Percentiles rank a stretch among this genome's conserved stretches.
Conservation (phyloP, 2,329 filamentous ascomycete genomes). For the Alternaria sp. region DNA sequence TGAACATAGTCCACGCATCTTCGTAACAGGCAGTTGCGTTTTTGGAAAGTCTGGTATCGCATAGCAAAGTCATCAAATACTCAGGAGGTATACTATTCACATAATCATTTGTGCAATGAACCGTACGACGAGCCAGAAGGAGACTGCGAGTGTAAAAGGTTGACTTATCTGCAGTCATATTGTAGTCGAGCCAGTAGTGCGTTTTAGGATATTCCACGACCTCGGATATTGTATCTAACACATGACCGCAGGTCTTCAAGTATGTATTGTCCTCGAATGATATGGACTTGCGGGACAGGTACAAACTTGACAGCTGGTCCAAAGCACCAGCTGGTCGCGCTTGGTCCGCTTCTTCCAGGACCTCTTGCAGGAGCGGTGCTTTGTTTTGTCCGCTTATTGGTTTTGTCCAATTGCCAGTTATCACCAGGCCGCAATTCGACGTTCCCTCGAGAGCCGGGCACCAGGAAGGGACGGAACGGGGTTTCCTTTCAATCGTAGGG, state of each 20-base stretch:
- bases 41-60: neutral
- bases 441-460: neutral
- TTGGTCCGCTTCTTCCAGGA: rapidly evolving
- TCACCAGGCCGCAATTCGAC: rapidly evolving
- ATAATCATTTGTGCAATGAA: rapidly evolving
- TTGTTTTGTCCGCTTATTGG: rapidly evolving
- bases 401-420: too few species aligned
- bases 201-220: neutral
- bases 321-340: rapidly evolving
- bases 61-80: neutral
- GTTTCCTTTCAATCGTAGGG: neutral
- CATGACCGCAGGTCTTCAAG: neutral
- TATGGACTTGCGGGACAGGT: neutral
- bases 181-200: too few species aligned
- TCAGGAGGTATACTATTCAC: rapidly evolving
- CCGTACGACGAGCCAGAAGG: neutral
- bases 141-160: neutral
- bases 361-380: rapidly evolving
- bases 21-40: neutral
- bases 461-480: neutral
- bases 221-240: neutral
- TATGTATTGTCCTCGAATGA: rapidly evolving
- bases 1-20: neutral
- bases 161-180: too few species aligned
- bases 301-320: rapidly evolving